A percentile compares a stretch with the other conserved stretches of the same genome.
Conservation (phyloP, 1,139 yeast genomes). For the Scheffersomyces insectosa region DNA sequence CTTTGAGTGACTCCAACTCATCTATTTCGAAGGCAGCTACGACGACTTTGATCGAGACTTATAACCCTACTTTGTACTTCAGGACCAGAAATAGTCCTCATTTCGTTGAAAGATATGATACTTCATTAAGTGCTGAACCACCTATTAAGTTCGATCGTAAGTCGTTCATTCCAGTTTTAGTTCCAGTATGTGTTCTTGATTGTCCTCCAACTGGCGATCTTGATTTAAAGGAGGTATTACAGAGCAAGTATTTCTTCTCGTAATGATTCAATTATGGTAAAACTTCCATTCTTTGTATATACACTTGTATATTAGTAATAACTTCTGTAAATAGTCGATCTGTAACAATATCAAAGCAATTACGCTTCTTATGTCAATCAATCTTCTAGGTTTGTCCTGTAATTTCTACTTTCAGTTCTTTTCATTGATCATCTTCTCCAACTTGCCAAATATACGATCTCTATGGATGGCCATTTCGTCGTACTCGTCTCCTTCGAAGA, state of each 20-base stretch:
- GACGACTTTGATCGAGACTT: slow-evolving; percentile 1
- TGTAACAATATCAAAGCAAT: slow-evolving; percentile 34
- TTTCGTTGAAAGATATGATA: background rate
- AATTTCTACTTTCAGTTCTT: slow-evolving; percentile 1
- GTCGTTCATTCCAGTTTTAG: slow-evolving; percentile 19
- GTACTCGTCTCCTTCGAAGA: slow-evolving; percentile 54
- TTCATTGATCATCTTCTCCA: slow-evolving; percentile 49
- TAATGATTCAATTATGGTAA: slow-evolving; percentile 13
- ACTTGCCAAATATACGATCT: slow-evolving; percentile 58
- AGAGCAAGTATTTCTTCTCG: slow-evolving; percentile 42
- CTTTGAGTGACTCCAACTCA: slow-evolving; percentile 4
- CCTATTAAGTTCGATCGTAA: slow-evolving; percentile 1
- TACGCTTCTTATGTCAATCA: slow-evolving; percentile 35
- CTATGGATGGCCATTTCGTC: slow-evolving; percentile 65
- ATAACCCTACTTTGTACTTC: slow-evolving; percentile 5
- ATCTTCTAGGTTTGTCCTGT: background rate
- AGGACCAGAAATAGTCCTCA: background rate
- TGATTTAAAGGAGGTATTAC: slow-evolving; percentile 31
- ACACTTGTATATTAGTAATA: slow-evolving; percentile 26
- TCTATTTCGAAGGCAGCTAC: background rate
- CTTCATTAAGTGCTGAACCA: background rate
- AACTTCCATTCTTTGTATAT: slow-evolving; percentile 18
- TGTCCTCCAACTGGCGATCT: slow-evolving; percentile 36
- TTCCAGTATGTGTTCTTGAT: slow-evolving; percentile 25
- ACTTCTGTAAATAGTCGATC: slow-evolving; percentile 32